Evolutionary conservation across 805 yeast genomes (phyloP).

Genomic region (Saccharomycopsis oosterbeekiorum): DNA sequence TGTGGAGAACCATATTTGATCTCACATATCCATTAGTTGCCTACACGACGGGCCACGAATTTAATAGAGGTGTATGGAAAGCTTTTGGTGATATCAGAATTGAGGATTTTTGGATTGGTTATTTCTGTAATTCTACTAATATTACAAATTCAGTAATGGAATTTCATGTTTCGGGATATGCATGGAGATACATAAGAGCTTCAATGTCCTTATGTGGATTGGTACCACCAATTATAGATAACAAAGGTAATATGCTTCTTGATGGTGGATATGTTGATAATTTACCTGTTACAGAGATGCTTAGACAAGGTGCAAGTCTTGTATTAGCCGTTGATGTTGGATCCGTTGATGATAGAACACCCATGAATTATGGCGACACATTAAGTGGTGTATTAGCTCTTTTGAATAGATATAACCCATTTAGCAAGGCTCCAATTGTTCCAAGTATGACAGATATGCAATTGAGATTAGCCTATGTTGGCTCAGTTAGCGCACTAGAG

Average conservation of each 20-base stretch:
- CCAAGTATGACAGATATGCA: slow-evolving; percentile 96
- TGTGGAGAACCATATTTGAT: slow-evolving; percentile 80
- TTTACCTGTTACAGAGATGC: slow-evolving; percentile 88
- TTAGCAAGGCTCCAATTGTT: slow-evolving; percentile 74
- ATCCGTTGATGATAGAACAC: slow-evolving; percentile 82
- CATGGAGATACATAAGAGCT: slow-evolving; percentile 93
- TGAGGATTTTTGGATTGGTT: slow-evolving; percentile 92
- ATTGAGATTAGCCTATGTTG: slow-evolving; percentile 84
- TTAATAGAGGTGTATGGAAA: slow-evolving; percentile 96
- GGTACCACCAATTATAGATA: slow-evolving; percentile 76
- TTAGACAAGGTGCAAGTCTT: slow-evolving; percentile 72
- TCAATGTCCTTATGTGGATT: slow-evolving; percentile 95
- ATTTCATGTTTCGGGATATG: slow-evolving; percentile 81
- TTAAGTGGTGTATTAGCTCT: slow-evolving; percentile 89
- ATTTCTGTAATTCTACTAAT: slow-evolving; percentile 85
- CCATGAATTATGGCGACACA: slow-evolving; percentile 87
- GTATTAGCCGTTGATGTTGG: slow-evolving; percentile 96
- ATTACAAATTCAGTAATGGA: slow-evolving; percentile 95
- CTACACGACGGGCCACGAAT: slow-evolving; percentile 94
- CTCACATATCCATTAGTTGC: slow-evolving; percentile 90
- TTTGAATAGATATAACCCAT: slow-evolving; percentile 80
- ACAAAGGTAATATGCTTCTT: slow-evolving; percentile 81
- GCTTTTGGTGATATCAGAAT: slow-evolving; percentile 84
- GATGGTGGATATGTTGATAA: slow-evolving; percentile 97
- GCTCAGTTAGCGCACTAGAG: slow-evolving; percentile 89